A percentile compares a stretch with the other conserved stretches of the same genome.
phyloP scores from a whole-genome alignment of 306 rosid species.

The barrel medic (Medicago truncatula) region DNA sequence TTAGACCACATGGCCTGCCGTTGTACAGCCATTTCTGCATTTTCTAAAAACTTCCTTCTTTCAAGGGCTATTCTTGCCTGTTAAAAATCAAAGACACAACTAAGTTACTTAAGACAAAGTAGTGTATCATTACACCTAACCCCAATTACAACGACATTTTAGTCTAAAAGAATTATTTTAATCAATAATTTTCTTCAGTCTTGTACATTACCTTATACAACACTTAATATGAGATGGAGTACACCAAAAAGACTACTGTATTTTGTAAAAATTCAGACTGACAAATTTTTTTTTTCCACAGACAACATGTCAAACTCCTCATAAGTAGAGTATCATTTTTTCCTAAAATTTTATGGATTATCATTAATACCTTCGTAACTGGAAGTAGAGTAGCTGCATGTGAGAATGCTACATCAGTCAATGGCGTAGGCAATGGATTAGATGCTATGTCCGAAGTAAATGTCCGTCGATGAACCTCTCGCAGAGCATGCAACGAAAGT shows the following conservation, averaged over 20 bases:
- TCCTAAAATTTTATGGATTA: background rate
- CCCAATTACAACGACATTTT: slow-evolving; percentile 9
- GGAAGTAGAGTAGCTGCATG: slow-evolving; percentile 99
- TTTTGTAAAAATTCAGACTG: slow-evolving; percentile 20
- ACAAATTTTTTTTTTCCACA: background rate
- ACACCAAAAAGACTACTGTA: background rate
- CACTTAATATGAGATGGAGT: background rate
- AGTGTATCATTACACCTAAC: slow-evolving; percentile 7
- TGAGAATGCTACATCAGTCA: slow-evolving; percentile 98
- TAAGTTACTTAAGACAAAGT: slow-evolving; percentile 42
- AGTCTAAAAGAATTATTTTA: background rate
- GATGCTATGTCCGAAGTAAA: slow-evolving; percentile 86
- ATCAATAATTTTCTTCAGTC: background rate
- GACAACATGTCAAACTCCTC: slow-evolving; percentile 35
- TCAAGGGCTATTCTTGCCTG: slow-evolving; percentile 99
- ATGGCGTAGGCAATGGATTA: slow-evolving; percentile 87
- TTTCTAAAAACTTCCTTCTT: slow-evolving; percentile 89
- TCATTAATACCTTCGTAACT: slow-evolving; percentile 81
- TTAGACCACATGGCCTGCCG: slow-evolving; percentile 97
- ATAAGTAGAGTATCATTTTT: slow-evolving; percentile 12
- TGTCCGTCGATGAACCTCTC: slow-evolving; percentile 95
- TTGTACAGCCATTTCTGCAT: slow-evolving; percentile 94
- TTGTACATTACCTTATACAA: background rate
- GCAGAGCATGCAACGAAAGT: slow-evolving; percentile 97
- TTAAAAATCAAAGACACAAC: slow-evolving; percentile 43